Evolutionary conservation across 192 early-diverging fungal species (phyloP).

Genomic region (Linnemannia schmuckeri): DNA sequence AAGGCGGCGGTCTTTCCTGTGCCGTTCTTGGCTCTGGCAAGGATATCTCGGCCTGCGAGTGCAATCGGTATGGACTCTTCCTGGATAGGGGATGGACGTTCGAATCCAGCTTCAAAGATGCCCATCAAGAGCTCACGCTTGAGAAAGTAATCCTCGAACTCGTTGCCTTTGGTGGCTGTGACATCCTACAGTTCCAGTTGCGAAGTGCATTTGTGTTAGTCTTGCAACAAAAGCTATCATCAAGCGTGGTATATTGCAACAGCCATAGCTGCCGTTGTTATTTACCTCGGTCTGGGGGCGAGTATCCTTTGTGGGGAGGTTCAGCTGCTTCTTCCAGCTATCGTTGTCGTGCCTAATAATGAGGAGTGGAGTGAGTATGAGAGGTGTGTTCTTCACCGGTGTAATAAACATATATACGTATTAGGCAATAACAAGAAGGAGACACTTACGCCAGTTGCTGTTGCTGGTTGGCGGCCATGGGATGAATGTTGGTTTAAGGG

Average conservation of each 20-base stretch:
- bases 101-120: conserved; percentile 98
- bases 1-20: conserved; percentile 96
- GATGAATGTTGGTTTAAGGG: neutral
- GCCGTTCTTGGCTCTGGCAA: conserved; percentile 96
- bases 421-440: neutral
- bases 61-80: conserved; percentile 98
- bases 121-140: conserved; percentile 97
- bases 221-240: neutral
- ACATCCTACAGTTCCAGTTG: conserved; percentile 76
- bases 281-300: conserved; percentile 89
- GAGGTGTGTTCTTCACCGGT: neutral
- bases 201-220: neutral
- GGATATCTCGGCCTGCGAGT: conserved; percentile 92
- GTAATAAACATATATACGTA: neutral
- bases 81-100: conserved; percentile 96
- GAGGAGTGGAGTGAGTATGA: neutral
- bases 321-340: conserved; percentile 82
- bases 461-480: conserved; percentile 27
- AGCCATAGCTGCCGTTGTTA: neutral
- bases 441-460: conserved; percentile 15
- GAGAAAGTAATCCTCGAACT: conserved; percentile 98
- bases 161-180: conserved; percentile 96
- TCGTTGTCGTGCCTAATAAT: conserved; percentile 68
- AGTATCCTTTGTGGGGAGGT: conserved; percentile 85
- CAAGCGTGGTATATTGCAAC: neutral